These are phyloP conservation scores for Ustilago trichophora DNA, from an alignment of 1,284 basidiomycete species.

Conservation along the genomic window DNA sequence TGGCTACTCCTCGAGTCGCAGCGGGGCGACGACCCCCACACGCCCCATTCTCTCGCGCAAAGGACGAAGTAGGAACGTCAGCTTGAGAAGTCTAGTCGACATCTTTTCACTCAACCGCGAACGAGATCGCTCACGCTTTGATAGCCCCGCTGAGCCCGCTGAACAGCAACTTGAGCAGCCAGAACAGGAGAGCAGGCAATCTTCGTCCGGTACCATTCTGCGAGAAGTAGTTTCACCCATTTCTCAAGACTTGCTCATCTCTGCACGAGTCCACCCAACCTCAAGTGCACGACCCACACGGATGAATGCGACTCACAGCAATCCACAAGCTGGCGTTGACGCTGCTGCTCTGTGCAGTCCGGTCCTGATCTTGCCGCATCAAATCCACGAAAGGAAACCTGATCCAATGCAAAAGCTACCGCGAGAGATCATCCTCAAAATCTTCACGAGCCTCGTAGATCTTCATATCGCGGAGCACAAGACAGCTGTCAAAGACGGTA, in stretches of 20 bases:
- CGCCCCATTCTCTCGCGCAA: slow-evolving; percentile 11
- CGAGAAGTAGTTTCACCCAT: slow-evolving; percentile 33
- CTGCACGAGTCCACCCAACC: slow-evolving; percentile 26
- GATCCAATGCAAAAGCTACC: slow-evolving; percentile 33
- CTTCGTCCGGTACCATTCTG: background rate
- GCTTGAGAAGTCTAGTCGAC: slow-evolving; percentile 26
- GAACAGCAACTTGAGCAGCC: slow-evolving; percentile 1
- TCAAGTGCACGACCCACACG: slow-evolving; percentile 12
- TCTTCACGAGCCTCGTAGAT: slow-evolving; percentile 29
- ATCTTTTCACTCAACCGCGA: slow-evolving; percentile 25
- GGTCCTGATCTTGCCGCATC: slow-evolving; percentile 22
- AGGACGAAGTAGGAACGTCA: slow-evolving; percentile 22
- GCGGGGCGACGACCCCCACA: slow-evolving; percentile 30
- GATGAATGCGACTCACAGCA: slow-evolving; percentile 32
- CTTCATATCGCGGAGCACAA: slow-evolving; percentile 31
- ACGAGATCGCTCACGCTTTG: slow-evolving; percentile 2
- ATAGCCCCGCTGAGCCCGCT: background rate
- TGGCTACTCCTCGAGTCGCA: slow-evolving; percentile 27
- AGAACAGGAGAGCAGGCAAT: background rate
- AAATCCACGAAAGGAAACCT: slow-evolving; percentile 8
- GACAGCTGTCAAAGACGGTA: slow-evolving; percentile 6
- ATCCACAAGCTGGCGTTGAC: slow-evolving; percentile 29
- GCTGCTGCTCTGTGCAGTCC: slow-evolving; percentile 12
- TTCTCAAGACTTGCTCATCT: slow-evolving; percentile 34
- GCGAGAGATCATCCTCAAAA: slow-evolving; percentile 27